Evolutionary conservation across 257 asterid genomes (phyloP), one percentile per base, ranked within the genome.

Genomic region (Solanum dulcamara): DNA sequence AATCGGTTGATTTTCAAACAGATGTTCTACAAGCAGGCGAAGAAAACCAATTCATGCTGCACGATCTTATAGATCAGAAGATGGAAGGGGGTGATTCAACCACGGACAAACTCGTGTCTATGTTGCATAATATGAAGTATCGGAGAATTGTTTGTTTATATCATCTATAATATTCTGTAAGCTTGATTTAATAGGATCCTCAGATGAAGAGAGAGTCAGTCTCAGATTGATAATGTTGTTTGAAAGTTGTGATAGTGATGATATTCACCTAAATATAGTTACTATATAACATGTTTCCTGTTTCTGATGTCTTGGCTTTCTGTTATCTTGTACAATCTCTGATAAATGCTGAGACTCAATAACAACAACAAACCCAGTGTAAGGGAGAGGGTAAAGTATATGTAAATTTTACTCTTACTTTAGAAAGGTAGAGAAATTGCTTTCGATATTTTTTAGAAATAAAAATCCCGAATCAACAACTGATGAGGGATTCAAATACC

Each of bases 1-100:
- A 26, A 13, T 17, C 12, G 12, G 37, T 51, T 64, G 84, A 68
- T 81, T 81, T 85, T 83, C 84, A 32, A 81, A 89, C 96, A 95
- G 98, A 92, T 92, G 96, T 94, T 95, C 55, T 92, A 92, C 95
- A 96, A 96, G 92, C 97, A 93, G 86, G 98, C 97, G 33, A 96
- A 96, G 97, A 96, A 94, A 90, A 93, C 99, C 75, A 96, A 96
- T 70, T 92, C 89, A 80, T 96, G 98, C 72, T 94, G 99, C 88
- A 92, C 97, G 20, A 88, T 93, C 55, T 70, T 96, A 93, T 96
- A 90, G 91, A 89, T 26, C 83, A 26, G 40, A 46, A 77, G 59
- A n/a, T 60, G 68, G 5, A 15, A 30, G 64, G 51, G 62, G 42
- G 18, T 18, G n/a, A 28, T 46, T 71, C 68, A 62, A 51, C 68